A percentile compares a stretch with the other conserved stretches of the same genome.
These are phyloP conservation scores for maize (Zea mays) DNA, from an alignment of 176 grass and related monocot genomes.

Conservation along the genomic window DNA sequence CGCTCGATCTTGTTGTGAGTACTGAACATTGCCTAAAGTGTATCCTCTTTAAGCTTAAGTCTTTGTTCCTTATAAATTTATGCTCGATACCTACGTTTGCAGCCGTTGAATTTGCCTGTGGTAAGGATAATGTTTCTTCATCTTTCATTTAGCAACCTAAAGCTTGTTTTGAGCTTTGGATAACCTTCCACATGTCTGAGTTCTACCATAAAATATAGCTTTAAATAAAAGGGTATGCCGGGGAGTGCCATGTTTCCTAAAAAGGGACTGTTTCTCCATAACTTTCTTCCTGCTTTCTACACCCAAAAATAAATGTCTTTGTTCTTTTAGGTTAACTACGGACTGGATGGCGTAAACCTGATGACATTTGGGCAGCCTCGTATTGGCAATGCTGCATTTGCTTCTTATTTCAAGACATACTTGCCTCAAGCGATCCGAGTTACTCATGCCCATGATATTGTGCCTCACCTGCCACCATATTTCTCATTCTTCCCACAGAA, in stretches of 20 bases:
- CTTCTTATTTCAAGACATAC: conserved; percentile 77
- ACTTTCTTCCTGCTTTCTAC: neutral
- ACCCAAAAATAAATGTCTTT: conserved; percentile 9
- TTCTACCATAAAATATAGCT: neutral
- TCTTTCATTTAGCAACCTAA: conserved; percentile 15
- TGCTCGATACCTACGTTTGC: neutral
- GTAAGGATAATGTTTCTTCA: neutral
- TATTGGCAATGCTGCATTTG: conserved; percentile 78
- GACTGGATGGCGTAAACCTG: conserved; percentile 59
- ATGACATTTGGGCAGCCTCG: conserved; percentile 92
- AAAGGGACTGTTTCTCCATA: neutral
- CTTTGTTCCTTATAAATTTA: neutral
- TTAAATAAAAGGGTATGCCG: neutral
- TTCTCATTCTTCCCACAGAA: conserved; percentile 76
- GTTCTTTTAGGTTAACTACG: conserved; percentile 62
- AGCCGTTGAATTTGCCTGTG: neutral
- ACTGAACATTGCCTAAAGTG: conserved; percentile 21
- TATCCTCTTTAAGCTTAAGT: neutral
- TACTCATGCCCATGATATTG: conserved; percentile 75
- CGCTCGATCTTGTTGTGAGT: conserved; percentile 94
- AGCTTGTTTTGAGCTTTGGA: neutral
- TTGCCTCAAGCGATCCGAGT: conserved; percentile 74
- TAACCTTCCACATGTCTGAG: neutral
- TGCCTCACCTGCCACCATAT: conserved; percentile 88
- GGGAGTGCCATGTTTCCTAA: neutral